Evolutionary conservation across 495 filamentous ascomycete genomes (phyloP).

Genomic region (Neurospora africana): DNA sequence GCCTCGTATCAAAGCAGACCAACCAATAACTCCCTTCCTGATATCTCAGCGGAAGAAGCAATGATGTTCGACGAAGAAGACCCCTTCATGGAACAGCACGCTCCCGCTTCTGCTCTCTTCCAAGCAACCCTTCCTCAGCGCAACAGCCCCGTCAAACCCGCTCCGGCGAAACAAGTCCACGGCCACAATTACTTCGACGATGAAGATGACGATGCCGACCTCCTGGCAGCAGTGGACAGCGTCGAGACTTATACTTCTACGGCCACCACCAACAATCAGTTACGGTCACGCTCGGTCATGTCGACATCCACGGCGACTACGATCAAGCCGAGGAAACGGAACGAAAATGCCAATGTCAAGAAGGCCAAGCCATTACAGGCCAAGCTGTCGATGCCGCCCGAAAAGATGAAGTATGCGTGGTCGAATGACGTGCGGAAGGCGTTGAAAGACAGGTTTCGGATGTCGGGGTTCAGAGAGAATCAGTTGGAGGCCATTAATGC

Average conservation of each 20-base stretch:
- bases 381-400: constrained; percentile 22
- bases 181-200: constrained; percentile 51
- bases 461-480: constrained; percentile 78
- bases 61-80: constrained; percentile 34
- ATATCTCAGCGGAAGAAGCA: constrained; percentile 26
- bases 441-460: constrained; percentile 67
- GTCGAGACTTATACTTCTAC: constrained; percentile 38
- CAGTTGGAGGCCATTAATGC: constrained; percentile 95
- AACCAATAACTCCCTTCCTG: constrained; percentile 1
- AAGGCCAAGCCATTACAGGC: constrained; percentile 13
- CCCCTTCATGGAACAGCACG: constrained; percentile 16
- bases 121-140: neutral
- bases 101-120: neutral
- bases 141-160: neutral
- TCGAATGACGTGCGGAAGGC: constrained; percentile 72
- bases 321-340: constrained; percentile 17
- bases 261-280: neutral
- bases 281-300: constrained; percentile 20
- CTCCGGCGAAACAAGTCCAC: neutral
- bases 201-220: constrained; percentile 62
- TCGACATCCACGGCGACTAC: constrained; percentile 25
- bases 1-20: neutral
- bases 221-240: constrained; percentile 51
- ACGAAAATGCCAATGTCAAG: constrained; percentile 8
- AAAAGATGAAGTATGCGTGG: constrained; percentile 53